Conservation (phyloP, 2,329 filamentous ascomycete species). For the Fusarium phyllophilum region DNA sequence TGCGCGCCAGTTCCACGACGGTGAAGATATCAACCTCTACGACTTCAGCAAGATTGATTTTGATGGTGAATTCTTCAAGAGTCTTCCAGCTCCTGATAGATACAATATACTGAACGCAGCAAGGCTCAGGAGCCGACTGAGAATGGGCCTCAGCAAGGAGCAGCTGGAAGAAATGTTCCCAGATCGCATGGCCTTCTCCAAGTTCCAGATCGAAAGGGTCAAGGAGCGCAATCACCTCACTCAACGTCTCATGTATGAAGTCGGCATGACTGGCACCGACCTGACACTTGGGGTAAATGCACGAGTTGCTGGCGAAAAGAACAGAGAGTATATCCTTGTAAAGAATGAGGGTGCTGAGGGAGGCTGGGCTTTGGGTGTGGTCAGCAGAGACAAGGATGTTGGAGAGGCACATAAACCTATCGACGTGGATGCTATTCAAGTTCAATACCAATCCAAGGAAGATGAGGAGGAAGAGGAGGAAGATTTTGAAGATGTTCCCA, state of each 20-base stretch:
- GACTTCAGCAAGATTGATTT: conserved; percentile 99
- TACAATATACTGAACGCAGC: conserved; percentile 99
- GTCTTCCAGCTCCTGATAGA: conserved; percentile 85
- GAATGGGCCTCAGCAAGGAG: conserved; percentile 97
- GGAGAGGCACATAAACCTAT: conserved; percentile 89
- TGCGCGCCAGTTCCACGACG: conserved; percentile 88
- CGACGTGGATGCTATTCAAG: conserved; percentile 78
- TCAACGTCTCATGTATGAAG: conserved; percentile 92
- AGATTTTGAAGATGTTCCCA: conserved; percentile 92
- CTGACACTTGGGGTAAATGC: conserved; percentile 72
- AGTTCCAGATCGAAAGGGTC: conserved; percentile 95
- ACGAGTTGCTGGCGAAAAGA: conserved; percentile 84
- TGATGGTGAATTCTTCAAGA: conserved; percentile 93
- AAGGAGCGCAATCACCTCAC: conserved; percentile 93
- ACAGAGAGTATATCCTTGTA: conserved; percentile 93
- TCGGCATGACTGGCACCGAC: conserved; percentile 85
- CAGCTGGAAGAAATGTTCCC: conserved; percentile 97
- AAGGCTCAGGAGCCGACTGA: conserved; percentile 82
- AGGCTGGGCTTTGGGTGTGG: conserved; percentile 94
- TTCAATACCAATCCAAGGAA: conserved; percentile 66
- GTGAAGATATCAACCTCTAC: conserved; percentile 91
- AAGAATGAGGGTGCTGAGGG: conserved; percentile 96
- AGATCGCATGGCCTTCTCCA: conserved; percentile 95
- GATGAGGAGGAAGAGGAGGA: conserved; percentile 77
- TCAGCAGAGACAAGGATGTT: conserved; percentile 83